A percentile compares a stretch with the other conserved stretches of the same genome.
phyloP scores from a whole-genome alignment of 352 stramenopile species.

The Pythium apleroticum region DNA sequence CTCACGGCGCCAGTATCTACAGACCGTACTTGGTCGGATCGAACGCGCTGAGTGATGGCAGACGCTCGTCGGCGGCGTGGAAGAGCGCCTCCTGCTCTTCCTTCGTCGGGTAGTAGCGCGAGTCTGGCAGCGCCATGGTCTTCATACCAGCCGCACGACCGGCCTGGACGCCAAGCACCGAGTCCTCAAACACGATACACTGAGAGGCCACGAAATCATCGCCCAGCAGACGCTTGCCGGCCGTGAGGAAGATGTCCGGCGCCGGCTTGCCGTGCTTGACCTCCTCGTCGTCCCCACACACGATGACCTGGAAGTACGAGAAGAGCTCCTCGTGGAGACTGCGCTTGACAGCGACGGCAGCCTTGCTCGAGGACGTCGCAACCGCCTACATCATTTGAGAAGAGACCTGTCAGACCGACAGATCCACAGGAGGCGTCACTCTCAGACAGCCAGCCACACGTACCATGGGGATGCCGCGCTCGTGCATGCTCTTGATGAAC shows the following conservation, averaged over 20 bases:
- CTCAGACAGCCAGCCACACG: neutral
- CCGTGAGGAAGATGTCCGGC: slow-evolving; percentile 80
- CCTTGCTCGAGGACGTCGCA: slow-evolving; percentile 67
- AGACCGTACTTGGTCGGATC: slow-evolving; percentile 34
- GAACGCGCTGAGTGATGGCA: slow-evolving; percentile 64
- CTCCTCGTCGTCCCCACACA: slow-evolving; percentile 72
- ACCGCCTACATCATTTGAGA: slow-evolving; percentile 33
- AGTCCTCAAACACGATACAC: slow-evolving; percentile 82
- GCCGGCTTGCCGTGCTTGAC: slow-evolving; percentile 72
- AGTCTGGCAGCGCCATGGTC: slow-evolving; percentile 68
- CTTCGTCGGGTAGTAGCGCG: slow-evolving; percentile 56
- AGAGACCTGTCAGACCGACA: neutral
- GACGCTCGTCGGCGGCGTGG: slow-evolving; percentile 55
- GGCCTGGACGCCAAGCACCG: slow-evolving; percentile 60
- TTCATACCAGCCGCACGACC: slow-evolving; percentile 68
- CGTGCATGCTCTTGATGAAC: slow-evolving; percentile 46
- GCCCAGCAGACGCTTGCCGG: slow-evolving; percentile 53
- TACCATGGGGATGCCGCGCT: slow-evolving; percentile 49
- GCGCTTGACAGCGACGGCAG: slow-evolving; percentile 66
- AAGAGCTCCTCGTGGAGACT: slow-evolving; percentile 71
- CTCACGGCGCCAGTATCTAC: neutral
- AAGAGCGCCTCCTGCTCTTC: slow-evolving; percentile 49
- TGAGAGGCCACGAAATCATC: slow-evolving; percentile 37
- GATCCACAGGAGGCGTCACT: neutral
- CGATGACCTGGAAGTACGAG: slow-evolving; percentile 68